Percentiles rank a stretch among this genome's conserved stretches.
Evolutionary conservation across 768 basidiomycete genomes (phyloP).

Genomic region (Podaxis pistillaris): DNA sequence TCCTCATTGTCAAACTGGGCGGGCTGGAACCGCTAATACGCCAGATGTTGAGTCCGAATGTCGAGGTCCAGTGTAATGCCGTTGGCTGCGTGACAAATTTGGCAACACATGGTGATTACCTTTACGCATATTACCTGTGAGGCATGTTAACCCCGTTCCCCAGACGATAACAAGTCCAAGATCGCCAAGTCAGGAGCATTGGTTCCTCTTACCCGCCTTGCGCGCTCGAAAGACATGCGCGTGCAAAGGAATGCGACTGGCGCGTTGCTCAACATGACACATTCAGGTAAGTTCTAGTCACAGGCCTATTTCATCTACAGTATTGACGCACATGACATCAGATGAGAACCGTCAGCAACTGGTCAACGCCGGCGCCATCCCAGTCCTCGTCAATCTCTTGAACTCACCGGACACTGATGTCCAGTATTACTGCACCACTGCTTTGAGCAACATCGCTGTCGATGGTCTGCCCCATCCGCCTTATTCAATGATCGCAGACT

Average conservation of each 20-base stretch:
- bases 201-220: slow-evolving; percentile 92
- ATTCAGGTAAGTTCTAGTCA: slow-evolving; percentile 67
- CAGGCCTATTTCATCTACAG: slow-evolving; percentile 4
- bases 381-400: slow-evolving; percentile 90
- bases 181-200: slow-evolving; percentile 99
- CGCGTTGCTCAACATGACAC: slow-evolving; percentile 98
- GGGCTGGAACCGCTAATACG: slow-evolving; percentile 97
- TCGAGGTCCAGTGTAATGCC: slow-evolving; percentile 99
- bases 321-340: slow-evolving; percentile 27
- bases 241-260: slow-evolving; percentile 99
- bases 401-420: slow-evolving; percentile 99
- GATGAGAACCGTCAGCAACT: slow-evolving; percentile 99
- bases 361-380: slow-evolving; percentile 97
- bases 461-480: slow-evolving; percentile 54
- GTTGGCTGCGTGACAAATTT: slow-evolving; percentile 99
- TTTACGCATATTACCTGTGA: slow-evolving; percentile 8
- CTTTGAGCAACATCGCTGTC: slow-evolving; percentile 96
- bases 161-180: slow-evolving; percentile 99
- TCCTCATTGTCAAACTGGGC: slow-evolving; percentile 96
- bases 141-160: background rate
- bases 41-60: slow-evolving; percentile 98
- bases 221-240: slow-evolving; percentile 98
- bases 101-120: slow-evolving; percentile 85
- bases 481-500: background rate
- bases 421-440: slow-evolving; percentile 99